Percentiles rank a stretch among this genome's conserved stretches.
phyloP scores from a whole-genome alignment of 163 green algal species.

The Coccomyxa subellipsoidea region DNA sequence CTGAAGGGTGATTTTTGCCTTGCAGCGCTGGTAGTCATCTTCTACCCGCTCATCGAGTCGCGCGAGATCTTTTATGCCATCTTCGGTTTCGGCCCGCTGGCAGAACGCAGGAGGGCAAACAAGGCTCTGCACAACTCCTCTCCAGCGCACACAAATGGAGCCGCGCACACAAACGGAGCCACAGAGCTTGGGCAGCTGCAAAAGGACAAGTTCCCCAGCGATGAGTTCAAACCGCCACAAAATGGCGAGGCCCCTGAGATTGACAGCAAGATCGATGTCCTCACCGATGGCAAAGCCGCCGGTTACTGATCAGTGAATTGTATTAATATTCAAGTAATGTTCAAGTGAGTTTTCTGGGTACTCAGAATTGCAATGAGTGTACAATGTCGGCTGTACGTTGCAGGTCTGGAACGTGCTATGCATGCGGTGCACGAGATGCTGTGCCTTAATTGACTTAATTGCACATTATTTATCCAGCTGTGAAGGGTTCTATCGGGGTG shows the following conservation, averaged over 20 bases:
- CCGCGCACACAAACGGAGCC: neutral
- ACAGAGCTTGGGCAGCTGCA: neutral
- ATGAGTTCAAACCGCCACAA: neutral
- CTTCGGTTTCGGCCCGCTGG: neutral
- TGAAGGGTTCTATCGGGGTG: too few relatives aligned
- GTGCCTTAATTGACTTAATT: too few relatives aligned
- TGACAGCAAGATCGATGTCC: neutral
- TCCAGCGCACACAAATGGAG: too few relatives aligned
- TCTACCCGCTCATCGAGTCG: neutral
- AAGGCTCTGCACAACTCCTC: neutral
- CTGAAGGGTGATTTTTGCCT: too few relatives aligned
- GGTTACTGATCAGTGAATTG: neutral
- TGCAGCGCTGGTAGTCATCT: neutral
- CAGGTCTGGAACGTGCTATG: too few relatives aligned
- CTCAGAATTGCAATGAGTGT: too few relatives aligned
- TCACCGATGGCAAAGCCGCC: neutral
- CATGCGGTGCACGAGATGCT: too few relatives aligned
- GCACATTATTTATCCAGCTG: too few relatives aligned
- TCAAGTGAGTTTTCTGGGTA: too few relatives aligned
- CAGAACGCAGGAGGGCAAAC: neutral
- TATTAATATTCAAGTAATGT: too few relatives aligned
- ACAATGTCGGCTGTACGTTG: too few relatives aligned
- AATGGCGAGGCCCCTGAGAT: neutral
- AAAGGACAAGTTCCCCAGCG: neutral
- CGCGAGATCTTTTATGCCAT: neutral